phyloP scores from a whole-genome alignment of 768 basidiomycete species.

The Gymnopilus dilepis region DNA sequence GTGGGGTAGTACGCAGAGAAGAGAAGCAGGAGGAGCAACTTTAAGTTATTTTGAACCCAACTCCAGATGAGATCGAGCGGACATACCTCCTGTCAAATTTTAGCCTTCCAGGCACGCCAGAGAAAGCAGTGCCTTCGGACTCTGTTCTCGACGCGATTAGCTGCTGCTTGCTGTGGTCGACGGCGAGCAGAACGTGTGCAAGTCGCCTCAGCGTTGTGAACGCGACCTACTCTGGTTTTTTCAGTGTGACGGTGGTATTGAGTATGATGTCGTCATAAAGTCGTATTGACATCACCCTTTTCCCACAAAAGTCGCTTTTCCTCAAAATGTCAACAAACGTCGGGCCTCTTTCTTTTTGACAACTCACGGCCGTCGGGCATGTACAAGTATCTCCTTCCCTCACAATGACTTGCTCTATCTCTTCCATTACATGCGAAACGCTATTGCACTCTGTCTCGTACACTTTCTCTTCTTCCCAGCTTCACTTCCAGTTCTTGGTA shows the following conservation, averaged over 20 bases:
- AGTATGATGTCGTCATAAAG: slow-evolving; percentile 3
- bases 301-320: background rate
- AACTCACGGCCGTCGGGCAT: no score
- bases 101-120: background rate
- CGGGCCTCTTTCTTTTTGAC: background rate
- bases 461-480: background rate
- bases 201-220: background rate
- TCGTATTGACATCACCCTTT: slow-evolving; percentile 2
- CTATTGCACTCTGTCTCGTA: background rate
- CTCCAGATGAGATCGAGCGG: background rate
- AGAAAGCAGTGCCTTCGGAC: background rate
- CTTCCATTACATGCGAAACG: background rate
- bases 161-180: background rate
- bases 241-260: background rate
- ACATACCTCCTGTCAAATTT: slow-evolving; percentile 4
- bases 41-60: background rate
- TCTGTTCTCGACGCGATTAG: background rate
- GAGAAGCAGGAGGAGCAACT: background rate
- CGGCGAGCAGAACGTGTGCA: background rate
- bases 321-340: background rate
- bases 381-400: background rate
- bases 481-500: background rate
- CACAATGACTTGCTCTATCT: background rate
- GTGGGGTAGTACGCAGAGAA: background rate
- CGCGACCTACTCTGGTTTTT: background rate